phyloP scores from a whole-genome alignment of 345 rosid species.

The Combretum micranthum region DNA sequence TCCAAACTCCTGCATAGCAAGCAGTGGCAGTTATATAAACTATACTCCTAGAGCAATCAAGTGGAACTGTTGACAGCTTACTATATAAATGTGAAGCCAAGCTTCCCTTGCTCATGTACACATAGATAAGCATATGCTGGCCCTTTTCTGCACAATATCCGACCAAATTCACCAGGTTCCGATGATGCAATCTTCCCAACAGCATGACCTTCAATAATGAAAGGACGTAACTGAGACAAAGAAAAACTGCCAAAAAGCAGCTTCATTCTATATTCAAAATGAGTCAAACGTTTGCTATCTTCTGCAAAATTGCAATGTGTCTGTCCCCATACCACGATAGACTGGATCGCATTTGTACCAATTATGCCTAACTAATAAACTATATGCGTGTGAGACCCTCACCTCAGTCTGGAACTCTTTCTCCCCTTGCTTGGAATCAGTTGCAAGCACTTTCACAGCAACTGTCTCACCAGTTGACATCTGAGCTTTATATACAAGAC shows the following conservation, averaged over 20 bases:
- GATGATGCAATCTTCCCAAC: conserved; percentile 94
- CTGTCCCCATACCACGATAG: too few species aligned
- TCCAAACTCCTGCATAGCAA: neutral
- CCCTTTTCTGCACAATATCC: conserved; percentile 98
- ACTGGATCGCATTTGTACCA: neutral
- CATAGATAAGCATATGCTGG: conserved; percentile 89
- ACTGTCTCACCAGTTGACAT: conserved; percentile 87
- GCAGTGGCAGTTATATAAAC: too few species aligned
- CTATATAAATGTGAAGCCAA: conserved; percentile 89
- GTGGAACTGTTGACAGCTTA: conserved; percentile 33
- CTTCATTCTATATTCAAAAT: too few species aligned
- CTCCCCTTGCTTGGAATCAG: conserved; percentile 98
- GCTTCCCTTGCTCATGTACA: conserved; percentile 96
- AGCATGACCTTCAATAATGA: conserved; percentile 64
- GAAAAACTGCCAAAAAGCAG: neutral
- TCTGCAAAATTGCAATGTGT: too few species aligned
- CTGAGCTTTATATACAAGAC: conserved; percentile 97
- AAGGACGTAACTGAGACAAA: neutral
- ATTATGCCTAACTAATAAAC: neutral
- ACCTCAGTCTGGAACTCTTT: conserved; percentile 98
- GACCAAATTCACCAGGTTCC: conserved; percentile 88
- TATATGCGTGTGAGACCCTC: conserved; percentile 10
- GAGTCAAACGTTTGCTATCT: too few species aligned
- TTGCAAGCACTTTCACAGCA: conserved; percentile 93
- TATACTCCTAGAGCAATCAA: too few species aligned